Base-by-base conservation (phyloP, 768 basidiomycete species). In the Lactifluus volemus region DNA sequence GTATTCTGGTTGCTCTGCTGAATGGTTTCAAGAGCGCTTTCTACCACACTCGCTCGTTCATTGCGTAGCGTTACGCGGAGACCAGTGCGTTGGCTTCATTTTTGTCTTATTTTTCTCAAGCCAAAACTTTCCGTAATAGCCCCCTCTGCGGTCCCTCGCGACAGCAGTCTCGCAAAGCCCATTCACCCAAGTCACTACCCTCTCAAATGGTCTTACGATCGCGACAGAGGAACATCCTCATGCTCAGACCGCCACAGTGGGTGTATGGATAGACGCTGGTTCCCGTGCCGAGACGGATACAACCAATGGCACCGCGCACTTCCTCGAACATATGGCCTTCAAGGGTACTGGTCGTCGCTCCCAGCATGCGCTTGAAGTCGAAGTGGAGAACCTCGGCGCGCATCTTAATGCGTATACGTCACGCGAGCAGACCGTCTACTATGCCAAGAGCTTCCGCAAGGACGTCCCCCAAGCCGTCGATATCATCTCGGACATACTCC, bases 331-430 rank as follows among this genome's bases (percentile, higher is more conserved):
- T 70, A 93, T 96, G 93, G 93, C 93, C 42, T 96, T 96, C 83
- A 95, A 95, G 76, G 97, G 97, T 58, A 99, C 96, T 60, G 82
- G 83, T 70, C 83, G 84, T 66, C 87, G 97, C 61, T 81, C 84
- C 39, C 96, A 98, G 74, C 88, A 92, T 67, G 81, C 84, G 17
- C 84, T 99, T 52, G 97, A 98, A 75, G 83, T 98, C 59, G 94
- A 98, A 74, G 96, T 98, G 25, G 97, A 99, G 78, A 95, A 97
- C 76, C 81, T 98, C 59, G 97, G 97, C 66, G 92, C 95, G 17
- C 94, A 98, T 73, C 77, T 99, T 59, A 98, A 98, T 72, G 96
- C 97, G 52, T 98, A 98, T 77, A 99, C 97, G 9, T 97, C 95
- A 29, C 84, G 97, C 63, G 97, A 99, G 77, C 96, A 98, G 76